Percentiles rank a stretch among this genome's conserved stretches.
Evolutionary conservation across 257 asterid species (phyloP).

Genomic region (Verbascum thapsus): DNA sequence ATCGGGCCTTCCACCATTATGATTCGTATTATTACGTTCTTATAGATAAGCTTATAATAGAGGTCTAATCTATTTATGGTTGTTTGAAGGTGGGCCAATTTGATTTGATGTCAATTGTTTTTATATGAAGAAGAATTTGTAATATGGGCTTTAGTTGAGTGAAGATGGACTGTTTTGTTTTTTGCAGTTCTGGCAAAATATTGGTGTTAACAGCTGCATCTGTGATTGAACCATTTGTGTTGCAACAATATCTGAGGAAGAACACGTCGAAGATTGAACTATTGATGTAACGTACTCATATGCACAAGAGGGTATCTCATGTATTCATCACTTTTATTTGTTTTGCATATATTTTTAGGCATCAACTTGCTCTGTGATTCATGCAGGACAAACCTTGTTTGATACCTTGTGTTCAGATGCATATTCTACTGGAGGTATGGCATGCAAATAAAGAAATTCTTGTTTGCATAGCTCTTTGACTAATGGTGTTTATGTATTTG

Average conservation of each 20-base stretch:
- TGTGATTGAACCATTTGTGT: constrained; percentile 76
- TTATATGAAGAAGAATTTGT: constrained; percentile 1
- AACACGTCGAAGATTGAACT: constrained; percentile 50
- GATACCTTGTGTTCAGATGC: constrained; percentile 73
- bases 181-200: constrained; percentile 76
- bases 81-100: constrained; percentile 10
- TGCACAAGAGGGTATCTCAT: constrained; percentile 7
- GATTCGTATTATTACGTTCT: not conserved
- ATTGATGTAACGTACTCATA: constrained; percentile 9
- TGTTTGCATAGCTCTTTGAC: constrained; percentile 23
- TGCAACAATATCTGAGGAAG: constrained; percentile 42
- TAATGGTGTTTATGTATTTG: constrained; percentile 30
- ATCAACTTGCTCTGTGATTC: constrained; percentile 22
- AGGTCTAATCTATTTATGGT: constrained; percentile 1
- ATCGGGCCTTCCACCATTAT: constrained; percentile 90
- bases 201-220: constrained; percentile 85
- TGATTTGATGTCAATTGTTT: not conserved
- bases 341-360: not conserved
- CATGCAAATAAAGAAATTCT: constrained; percentile 20
- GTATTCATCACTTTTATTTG: not conserved
- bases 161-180: constrained; percentile 12
- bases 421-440: constrained; percentile 75
- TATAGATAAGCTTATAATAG: not conserved
- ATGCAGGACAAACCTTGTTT: constrained; percentile 68
- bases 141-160: not conserved